Conservation (phyloP, 805 yeast species). For the Wickerhamiella musiphila region DNA sequence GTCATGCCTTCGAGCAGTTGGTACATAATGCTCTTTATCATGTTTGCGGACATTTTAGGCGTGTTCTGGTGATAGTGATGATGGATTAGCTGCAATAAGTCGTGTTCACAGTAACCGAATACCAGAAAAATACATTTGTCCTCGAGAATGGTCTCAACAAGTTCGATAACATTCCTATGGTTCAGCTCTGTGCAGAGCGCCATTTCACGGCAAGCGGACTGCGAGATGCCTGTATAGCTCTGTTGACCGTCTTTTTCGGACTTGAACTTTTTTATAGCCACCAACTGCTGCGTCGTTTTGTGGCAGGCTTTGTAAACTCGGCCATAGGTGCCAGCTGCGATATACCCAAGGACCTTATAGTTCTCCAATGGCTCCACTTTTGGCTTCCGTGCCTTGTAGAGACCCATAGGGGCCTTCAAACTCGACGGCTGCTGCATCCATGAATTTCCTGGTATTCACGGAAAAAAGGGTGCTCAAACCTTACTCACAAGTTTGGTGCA, state of each 20-base stretch:
- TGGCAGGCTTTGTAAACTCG: conserved; percentile 78
- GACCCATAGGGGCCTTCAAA: conserved; percentile 23
- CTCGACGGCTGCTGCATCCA: conserved; percentile 8
- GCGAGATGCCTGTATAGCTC: conserved; percentile 83
- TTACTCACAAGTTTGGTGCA: too few species aligned
- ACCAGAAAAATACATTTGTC: conserved; percentile 86
- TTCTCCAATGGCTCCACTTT: conserved; percentile 64
- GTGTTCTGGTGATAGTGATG: conserved; percentile 82
- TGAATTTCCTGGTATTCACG: too few species aligned
- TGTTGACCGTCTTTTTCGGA: conserved; percentile 78
- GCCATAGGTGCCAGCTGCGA: conserved; percentile 98
- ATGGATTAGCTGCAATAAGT: conserved; percentile 82
- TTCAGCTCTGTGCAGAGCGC: conserved; percentile 76
- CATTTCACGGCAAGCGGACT: conserved; percentile 92
- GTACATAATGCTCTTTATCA: conserved; percentile 74
- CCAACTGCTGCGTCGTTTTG: conserved; percentile 26
- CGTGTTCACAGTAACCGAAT: conserved; percentile 93
- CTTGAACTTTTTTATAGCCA: conserved; percentile 90
- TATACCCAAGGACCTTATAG: conserved; percentile 81
- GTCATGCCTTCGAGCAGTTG: conserved; percentile 86
- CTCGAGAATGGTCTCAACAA: conserved; percentile 73
- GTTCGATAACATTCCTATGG: conserved; percentile 61
- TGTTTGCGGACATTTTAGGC: conserved; percentile 53
- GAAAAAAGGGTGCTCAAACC: too few species aligned
- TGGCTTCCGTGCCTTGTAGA: conserved; percentile 39